phyloP scores from a whole-genome alignment of 2,329 filamentous ascomycete species.

The Pseudogymnoascus sp. region DNA sequence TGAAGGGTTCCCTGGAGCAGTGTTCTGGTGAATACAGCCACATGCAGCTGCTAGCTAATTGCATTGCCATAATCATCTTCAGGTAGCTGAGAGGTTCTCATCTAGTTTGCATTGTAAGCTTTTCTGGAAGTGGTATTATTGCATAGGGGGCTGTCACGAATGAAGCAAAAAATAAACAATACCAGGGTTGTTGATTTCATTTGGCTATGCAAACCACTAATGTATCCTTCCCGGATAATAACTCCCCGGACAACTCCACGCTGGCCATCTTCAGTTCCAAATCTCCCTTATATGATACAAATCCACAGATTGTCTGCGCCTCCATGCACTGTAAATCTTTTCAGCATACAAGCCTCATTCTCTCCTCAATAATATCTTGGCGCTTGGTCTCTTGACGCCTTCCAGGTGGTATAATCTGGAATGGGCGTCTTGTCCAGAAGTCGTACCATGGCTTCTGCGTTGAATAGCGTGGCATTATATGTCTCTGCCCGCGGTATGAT shows the following conservation, averaged over 20 bases:
- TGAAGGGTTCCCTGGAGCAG: not conserved
- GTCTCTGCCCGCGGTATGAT: slow-evolving; percentile 57
- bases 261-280: not conserved
- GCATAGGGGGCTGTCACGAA: not conserved
- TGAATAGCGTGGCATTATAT: slow-evolving; percentile 67
- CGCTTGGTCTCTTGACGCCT: slow-evolving; percentile 27
- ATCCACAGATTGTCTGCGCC: not conserved
- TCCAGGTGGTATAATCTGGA: slow-evolving; percentile 53
- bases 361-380: slow-evolving; percentile 18
- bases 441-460: slow-evolving; percentile 61
- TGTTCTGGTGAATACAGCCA: too few relatives aligned
- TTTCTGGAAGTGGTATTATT: not conserved
- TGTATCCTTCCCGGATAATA: not conserved
- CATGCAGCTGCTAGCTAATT: too few relatives aligned
- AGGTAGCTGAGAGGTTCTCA: not conserved
- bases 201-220: not conserved
- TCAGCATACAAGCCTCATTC: not conserved
- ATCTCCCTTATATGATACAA: not conserved
- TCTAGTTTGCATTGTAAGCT: not conserved
- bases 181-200: not conserved
- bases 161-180: not conserved
- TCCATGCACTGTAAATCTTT: not conserved
- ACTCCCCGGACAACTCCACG: not conserved
- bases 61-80: not conserved
- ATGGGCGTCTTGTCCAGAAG: slow-evolving; percentile 63